Base-by-base conservation (phyloP, 345 rosid genomes). In the Dimocarpus longan region DNA sequence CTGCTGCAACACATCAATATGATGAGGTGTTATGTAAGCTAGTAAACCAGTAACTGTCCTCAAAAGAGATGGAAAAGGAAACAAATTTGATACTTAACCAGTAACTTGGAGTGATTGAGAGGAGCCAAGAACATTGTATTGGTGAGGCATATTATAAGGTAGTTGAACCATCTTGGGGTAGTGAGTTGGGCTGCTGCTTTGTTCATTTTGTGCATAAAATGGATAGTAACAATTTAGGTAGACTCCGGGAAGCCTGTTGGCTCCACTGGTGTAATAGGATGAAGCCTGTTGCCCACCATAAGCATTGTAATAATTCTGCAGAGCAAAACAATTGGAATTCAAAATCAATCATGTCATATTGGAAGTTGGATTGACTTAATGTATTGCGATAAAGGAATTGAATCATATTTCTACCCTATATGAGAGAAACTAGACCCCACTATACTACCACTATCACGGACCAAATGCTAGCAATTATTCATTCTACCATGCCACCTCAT, bases 281-380 rank as follows among this genome's bases (percentile, higher is more conserved):
- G 86, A 70, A 57, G 72, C 59, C 66, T 86, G 87, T 40, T 89
- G 91, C 4, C 85, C 85, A 64, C 88, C 85, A 57, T 82, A 82
- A 13, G 73, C 86, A 64, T 83, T 85, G 83, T 84, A 87, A 72
- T 87, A 85, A 65, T 80, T 84, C 92, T 89, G 90, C 81, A n/a
- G 1, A 10, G n/a, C n/a, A 46, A 11, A 10, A 18, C 57, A 32
- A 50, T 60, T 18, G 11, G 3, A 22, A 13, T 13, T 7, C 10
- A 46, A 46, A 54, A 18, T 37, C 4, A 52, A 10, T 40, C 21
- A 62, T 8, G 1, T 21, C 16, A 12, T 50, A 50, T 50, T 15
- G 16, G 56, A 11, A 50, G 16, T 4, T 50, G 56, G 5, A 50
- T 50, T 50, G 15, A 11, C 56, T 50, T 6, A 8, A 32, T 32